Base-by-base conservation (phyloP, 2,329 filamentous ascomycete genomes). In the Chalaropsis ovoidea region DNA sequence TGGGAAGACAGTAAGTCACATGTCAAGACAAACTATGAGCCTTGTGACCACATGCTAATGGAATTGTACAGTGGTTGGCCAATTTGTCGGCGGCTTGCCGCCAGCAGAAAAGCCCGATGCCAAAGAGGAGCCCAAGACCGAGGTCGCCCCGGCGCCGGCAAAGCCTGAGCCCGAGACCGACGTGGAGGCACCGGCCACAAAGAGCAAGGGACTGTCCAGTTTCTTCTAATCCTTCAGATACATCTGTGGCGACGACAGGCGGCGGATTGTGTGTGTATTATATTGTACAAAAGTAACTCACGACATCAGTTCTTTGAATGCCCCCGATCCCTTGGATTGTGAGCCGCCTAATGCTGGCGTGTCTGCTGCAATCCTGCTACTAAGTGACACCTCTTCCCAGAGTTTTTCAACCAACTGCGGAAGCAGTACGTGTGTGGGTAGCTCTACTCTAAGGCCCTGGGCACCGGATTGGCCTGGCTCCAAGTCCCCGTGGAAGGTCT, bases 1-100 rank as follows among this genome's bases (percentile, higher is more conserved):
- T 99, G 94, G 95, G 88, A 93, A 75, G 86, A 95, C 73, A 84
- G 90, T 88, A 77, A 72, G 81, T 75, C 24, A 13, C 22, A 27
- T 49, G 15, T 42, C 42, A 10, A 22, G 19, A 24, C 35, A 8
- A 6, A 3, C 17, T 27, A 4, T 27, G 15, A 11, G 11, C 13
- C 7, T n/a, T 47, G 1, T 8, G n/a, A 10, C 19, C 11, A 17
- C 17, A 56, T 67, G 43, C 70, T 72, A 24, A 73, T 62, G 5
- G 39, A 17, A 45, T 11, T 19, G 43, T 52, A 35, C 41, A 88
- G 86, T 88, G 17, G 69, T 90, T 69, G 80, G 88, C 70, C 83
- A 87, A 41, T 73, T 77, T 58, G 54, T 58, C 4, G 54, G 31
- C 11, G 31, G 17, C 31, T 58, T 13, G 7, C 17, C 31, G 17